A percentile compares a stretch with the other conserved stretches of the same genome.
phyloP scores from a whole-genome alignment of 495 filamentous ascomycete species.

The Neurospora sp. region DNA sequence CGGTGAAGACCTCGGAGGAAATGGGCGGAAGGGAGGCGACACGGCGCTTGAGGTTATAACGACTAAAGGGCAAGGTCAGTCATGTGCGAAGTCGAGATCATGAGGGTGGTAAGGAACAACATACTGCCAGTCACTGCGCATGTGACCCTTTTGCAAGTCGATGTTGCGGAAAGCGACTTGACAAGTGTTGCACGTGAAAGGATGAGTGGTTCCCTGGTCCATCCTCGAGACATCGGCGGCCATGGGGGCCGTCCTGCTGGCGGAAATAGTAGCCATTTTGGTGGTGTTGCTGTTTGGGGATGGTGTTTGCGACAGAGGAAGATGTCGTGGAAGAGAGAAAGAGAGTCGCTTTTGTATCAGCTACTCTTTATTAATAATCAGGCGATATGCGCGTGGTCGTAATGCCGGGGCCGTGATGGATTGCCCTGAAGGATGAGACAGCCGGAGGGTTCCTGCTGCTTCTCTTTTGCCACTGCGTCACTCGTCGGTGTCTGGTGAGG shows the following conservation, averaged over 20 bases:
- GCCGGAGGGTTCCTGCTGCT: constrained; percentile 2
- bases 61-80: constrained; percentile 37
- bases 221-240: constrained; percentile 17
- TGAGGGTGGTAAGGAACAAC: constrained; percentile 25
- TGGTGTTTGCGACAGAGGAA: not conserved
- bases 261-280: constrained; percentile 46
- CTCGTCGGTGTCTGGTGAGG: not conserved
- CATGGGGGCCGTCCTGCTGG: constrained; percentile 26
- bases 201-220: constrained; percentile 50
- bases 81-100: constrained; percentile 1
- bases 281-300: not conserved
- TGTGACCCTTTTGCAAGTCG: constrained; percentile 88
- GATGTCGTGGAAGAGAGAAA: not conserved
- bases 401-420: not conserved
- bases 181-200: constrained; percentile 96
- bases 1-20: constrained; percentile 84
- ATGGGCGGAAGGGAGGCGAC: constrained; percentile 87
- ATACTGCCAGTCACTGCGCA: constrained; percentile 98
- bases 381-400: not conserved
- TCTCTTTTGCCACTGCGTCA: not conserved
- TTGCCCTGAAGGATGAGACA: not conserved
- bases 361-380: not conserved
- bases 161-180: constrained; percentile 90
- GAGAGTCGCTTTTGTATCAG: not conserved
- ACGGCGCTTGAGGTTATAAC: constrained; percentile 95